These are phyloP conservation scores for Musa troglodytarum DNA, from an alignment of 176 grass and related monocot species.

Conservation along the genomic window DNA sequence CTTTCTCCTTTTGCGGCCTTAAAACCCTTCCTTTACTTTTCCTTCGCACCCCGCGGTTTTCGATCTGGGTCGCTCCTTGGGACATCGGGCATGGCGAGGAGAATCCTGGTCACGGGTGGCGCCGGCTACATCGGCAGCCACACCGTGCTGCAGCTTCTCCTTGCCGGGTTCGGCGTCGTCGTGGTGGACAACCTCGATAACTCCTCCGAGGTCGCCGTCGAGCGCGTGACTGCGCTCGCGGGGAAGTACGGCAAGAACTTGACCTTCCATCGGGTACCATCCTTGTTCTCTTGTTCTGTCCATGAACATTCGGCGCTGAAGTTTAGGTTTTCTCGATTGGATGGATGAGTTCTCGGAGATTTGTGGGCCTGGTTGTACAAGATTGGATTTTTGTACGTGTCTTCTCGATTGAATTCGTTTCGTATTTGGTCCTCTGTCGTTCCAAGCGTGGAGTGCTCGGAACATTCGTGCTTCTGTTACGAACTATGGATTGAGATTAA, in stretches of 20 bases:
- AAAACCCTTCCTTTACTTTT: neutral
- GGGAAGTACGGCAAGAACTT: slow-evolving; percentile 39
- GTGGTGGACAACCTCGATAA: slow-evolving; percentile 88
- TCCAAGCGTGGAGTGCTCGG: neutral
- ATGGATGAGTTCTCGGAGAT: neutral
- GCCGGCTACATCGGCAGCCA: slow-evolving; percentile 98
- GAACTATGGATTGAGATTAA: neutral
- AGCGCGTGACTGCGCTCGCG: slow-evolving; percentile 50
- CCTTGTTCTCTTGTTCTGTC: neutral
- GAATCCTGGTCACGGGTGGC: slow-evolving; percentile 77
- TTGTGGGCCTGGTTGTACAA: neutral
- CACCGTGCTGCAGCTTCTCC: slow-evolving; percentile 69
- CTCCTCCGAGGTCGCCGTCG: slow-evolving; percentile 50
- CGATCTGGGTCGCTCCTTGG: neutral
- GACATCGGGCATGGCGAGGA: slow-evolving; percentile 9
- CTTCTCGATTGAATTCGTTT: neutral
- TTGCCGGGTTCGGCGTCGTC: slow-evolving; percentile 52
- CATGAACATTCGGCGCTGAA: neutral
- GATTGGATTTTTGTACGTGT: neutral
- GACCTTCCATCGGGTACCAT: slow-evolving; percentile 29
- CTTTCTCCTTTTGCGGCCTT: too few species aligned
- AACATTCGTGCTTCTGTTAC: neutral
- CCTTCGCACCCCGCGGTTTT: neutral
- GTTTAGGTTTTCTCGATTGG: neutral
- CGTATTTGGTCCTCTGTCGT: neutral